phyloP scores from a whole-genome alignment of 805 yeast species.

The Lachancea dasiensis region DNA sequence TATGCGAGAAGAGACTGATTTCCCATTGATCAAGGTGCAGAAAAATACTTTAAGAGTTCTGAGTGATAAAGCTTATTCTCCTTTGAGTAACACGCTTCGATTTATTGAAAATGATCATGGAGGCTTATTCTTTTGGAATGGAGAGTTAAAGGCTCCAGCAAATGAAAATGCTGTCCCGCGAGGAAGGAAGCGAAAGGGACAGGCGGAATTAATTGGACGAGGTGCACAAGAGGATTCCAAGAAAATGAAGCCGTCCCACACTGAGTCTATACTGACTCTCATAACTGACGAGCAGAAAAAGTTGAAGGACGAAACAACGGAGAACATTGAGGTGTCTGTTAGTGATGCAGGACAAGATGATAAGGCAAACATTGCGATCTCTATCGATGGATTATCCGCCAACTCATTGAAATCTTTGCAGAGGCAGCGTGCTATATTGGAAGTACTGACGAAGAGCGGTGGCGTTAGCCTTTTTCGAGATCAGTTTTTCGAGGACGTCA shows the following conservation, averaged over 20 bases:
- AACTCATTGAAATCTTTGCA: slow-evolving; percentile 40
- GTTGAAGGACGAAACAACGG: too few species aligned
- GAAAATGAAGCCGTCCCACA: slow-evolving; percentile 10
- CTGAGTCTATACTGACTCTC: too few species aligned
- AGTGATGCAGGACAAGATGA: slow-evolving; percentile 3
- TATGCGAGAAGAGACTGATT: neutral
- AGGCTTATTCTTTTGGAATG: slow-evolving; percentile 32
- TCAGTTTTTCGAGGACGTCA: slow-evolving; percentile 36
- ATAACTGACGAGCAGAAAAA: too few species aligned
- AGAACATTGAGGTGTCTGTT: slow-evolving; percentile 1
- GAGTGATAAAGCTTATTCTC: slow-evolving; percentile 21
- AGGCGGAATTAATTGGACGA: neutral
- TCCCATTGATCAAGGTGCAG: slow-evolving; percentile 7
- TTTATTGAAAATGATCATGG: slow-evolving; percentile 17
- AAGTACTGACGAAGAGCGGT: slow-evolving; percentile 37
- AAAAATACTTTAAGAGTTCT: slow-evolving; percentile 15
- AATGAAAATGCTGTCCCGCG: slow-evolving; percentile 12
- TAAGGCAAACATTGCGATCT: slow-evolving; percentile 8
- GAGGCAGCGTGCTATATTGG: slow-evolving; percentile 40
- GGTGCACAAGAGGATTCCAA: neutral
- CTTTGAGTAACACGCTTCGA: slow-evolving; percentile 27
- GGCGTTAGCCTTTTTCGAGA: slow-evolving; percentile 44
- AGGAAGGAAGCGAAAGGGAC: slow-evolving; percentile 12
- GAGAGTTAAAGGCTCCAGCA: slow-evolving; percentile 22
- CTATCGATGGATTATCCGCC: slow-evolving; percentile 34